A percentile compares a stretch with the other conserved stretches of the same genome.
phyloP scores from a whole-genome alignment of 1,284 basidiomycete species.

The Ceratobasidium papillatum region DNA sequence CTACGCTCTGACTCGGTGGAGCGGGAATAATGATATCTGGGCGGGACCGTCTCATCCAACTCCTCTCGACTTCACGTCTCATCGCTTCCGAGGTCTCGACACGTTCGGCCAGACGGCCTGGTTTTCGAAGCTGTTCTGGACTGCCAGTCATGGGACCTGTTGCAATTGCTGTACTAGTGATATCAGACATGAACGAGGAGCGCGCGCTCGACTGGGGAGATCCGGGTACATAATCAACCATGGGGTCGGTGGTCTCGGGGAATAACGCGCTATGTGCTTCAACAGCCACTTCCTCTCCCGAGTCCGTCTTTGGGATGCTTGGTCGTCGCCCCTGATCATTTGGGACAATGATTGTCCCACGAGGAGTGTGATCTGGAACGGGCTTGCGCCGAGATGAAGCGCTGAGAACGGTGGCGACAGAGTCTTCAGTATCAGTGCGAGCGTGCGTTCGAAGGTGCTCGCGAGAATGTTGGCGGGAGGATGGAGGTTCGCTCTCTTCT shows the following conservation, averaged over 20 bases:
- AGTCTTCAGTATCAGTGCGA: slow-evolving; percentile 22
- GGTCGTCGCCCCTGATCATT: not conserved
- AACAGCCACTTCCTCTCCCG: slow-evolving; percentile 23
- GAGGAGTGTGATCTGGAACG: slow-evolving; percentile 16
- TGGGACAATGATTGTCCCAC: slow-evolving; percentile 22
- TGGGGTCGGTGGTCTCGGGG: not conserved
- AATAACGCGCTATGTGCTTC: slow-evolving; percentile 32
- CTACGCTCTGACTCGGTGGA: slow-evolving; percentile 7
- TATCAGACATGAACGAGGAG: slow-evolving; percentile 1
- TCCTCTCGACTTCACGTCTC: slow-evolving; percentile 16
- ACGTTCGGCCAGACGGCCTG: not conserved
- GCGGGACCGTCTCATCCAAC: slow-evolving; percentile 29
- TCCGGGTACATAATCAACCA: not conserved
- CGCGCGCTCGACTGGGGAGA: slow-evolving; percentile 9
- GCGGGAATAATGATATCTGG: not conserved
- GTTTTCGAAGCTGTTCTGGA: not conserved
- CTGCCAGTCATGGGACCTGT: not conserved
- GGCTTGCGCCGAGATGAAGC: slow-evolving; percentile 13
- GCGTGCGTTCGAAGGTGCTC: not conserved
- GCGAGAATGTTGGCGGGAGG: not conserved
- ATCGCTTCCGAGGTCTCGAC: not conserved
- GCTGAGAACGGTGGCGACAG: not conserved
- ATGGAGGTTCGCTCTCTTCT: slow-evolving; percentile 29
- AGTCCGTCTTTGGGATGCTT: slow-evolving; percentile 10
- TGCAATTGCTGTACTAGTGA: not conserved